phyloP scores from a whole-genome alignment of 192 early-diverging fungal genomes.

The Linnemannia zychae region DNA sequence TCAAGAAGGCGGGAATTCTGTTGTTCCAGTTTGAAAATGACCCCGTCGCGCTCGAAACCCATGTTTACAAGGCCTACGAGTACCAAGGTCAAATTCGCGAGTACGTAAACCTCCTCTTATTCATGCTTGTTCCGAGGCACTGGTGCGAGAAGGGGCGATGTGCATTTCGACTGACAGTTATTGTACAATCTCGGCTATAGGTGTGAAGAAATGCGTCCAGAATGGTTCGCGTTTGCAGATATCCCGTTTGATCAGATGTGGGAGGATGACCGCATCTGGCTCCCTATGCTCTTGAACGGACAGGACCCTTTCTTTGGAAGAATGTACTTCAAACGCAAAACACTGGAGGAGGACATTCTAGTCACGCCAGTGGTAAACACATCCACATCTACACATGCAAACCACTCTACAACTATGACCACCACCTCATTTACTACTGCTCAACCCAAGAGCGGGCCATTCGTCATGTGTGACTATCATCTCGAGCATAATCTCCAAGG shows the following conservation, averaged over 20 bases:
- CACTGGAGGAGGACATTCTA: not conserved
- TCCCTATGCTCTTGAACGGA: conserved; percentile 61
- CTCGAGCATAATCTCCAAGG: conserved; percentile 13
- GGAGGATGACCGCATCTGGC: conserved; percentile 78
- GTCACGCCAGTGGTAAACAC: not conserved
- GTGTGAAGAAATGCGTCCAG: conserved; percentile 81
- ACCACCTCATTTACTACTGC: conserved; percentile 15
- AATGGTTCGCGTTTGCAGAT: conserved; percentile 71
- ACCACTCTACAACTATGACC: conserved; percentile 36
- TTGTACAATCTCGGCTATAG: conserved; percentile 18
- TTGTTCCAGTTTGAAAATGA: conserved; percentile 77
- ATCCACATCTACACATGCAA: not conserved
- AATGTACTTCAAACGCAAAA: conserved; percentile 40
- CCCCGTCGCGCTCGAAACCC: conserved; percentile 73
- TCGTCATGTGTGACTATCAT: conserved; percentile 32
- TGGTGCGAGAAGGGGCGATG: no score
- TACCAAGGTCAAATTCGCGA: conserved; percentile 66
- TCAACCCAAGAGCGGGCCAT: conserved; percentile 42
- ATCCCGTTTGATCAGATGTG: conserved; percentile 82
- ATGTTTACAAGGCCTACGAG: conserved; percentile 66
- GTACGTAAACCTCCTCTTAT: conserved; percentile 52
- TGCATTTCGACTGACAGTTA: conserved; percentile 7
- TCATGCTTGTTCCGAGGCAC: not conserved
- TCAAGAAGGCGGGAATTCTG: conserved; percentile 68
- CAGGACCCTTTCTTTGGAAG: conserved; percentile 50